Percentiles rank a stretch among this genome's conserved stretches.
These are phyloP conservation scores for Dendrobium officinale DNA, from an alignment of 106 monocot species.

Conservation along the genomic window DNA sequence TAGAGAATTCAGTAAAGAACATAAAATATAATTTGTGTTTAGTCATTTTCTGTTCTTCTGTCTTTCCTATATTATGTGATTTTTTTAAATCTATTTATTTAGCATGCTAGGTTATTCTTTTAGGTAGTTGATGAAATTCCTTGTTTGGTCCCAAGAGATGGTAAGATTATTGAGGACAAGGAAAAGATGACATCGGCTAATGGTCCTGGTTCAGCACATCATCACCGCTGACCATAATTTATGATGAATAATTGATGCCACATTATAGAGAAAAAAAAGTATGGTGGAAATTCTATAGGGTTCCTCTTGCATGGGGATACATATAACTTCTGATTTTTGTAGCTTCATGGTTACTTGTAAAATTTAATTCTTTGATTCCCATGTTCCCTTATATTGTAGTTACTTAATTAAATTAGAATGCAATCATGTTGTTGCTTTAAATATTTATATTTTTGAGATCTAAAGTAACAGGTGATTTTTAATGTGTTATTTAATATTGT, in stretches of 20 bases:
- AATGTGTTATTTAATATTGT: not conserved
- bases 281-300: not conserved
- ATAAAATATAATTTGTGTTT: not conserved
- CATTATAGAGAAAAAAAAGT: not conserved
- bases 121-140: conserved; percentile 75
- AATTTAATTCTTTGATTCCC: not conserved
- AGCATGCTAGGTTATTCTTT: not conserved
- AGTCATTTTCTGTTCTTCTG: not conserved
- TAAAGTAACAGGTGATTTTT: not conserved
- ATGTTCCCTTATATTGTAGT: too few species aligned
- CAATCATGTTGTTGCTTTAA: too few species aligned
- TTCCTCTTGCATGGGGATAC: not conserved
- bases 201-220: not conserved
- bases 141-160: conserved; percentile 66
- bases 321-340: not conserved
- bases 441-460: not conserved
- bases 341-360: not conserved
- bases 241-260: not conserved
- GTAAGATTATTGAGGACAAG: conserved; percentile 47
- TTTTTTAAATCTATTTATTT: not conserved
- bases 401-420: too few species aligned
- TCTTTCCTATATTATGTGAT: not conserved
- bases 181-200: not conserved
- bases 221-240: not conserved
- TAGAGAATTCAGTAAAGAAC: not conserved